phyloP scores from a whole-genome alignment of 2,329 filamentous ascomycete genomes.

The Calonectria henricotiae region DNA sequence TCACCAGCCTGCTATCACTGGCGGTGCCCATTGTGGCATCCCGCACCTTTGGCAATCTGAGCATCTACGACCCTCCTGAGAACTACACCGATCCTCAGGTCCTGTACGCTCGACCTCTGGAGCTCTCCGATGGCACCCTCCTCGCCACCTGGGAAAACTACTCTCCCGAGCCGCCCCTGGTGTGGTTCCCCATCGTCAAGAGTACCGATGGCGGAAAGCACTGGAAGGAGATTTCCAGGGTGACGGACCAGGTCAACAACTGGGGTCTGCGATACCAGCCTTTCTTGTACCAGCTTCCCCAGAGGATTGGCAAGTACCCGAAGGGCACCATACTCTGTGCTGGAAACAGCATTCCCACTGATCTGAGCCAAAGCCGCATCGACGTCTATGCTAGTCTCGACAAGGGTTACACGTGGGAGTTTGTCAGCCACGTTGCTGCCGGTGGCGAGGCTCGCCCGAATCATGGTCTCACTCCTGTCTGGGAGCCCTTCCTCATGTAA shows the following conservation, averaged over 20 bases:
- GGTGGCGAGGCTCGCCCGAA: slow-evolving; percentile 74
- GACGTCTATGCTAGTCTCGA: slow-evolving; percentile 79
- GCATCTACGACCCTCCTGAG: slow-evolving; percentile 60
- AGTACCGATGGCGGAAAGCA: slow-evolving; percentile 70
- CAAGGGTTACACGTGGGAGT: slow-evolving; percentile 75
- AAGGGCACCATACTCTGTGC: slow-evolving; percentile 77
- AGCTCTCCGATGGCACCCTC: slow-evolving; percentile 65
- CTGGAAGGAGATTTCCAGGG: slow-evolving; percentile 77
- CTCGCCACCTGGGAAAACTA: slow-evolving; percentile 73
- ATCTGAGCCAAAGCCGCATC: slow-evolving; percentile 77
- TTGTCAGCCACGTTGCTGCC: slow-evolving; percentile 76
- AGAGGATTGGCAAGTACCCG: slow-evolving; percentile 71
- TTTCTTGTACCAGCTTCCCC: slow-evolving; percentile 76
- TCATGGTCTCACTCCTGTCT: slow-evolving; percentile 79
- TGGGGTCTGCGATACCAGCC: slow-evolving; percentile 82
- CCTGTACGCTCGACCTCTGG: slow-evolving; percentile 64
- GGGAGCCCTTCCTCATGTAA: slow-evolving; percentile 79
- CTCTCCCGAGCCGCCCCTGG: slow-evolving; percentile 70
- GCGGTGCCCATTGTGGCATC: slow-evolving; percentile 32
- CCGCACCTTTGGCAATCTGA: slow-evolving; percentile 50
- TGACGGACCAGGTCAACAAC: slow-evolving; percentile 76
- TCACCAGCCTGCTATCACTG: slow-evolving; percentile 27
- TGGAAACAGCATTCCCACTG: slow-evolving; percentile 73
- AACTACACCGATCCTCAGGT: slow-evolving; percentile 64
- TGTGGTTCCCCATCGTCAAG: slow-evolving; percentile 71